Evolutionary conservation across 2,329 filamentous ascomycete species (phyloP), one percentile per base, ranked within the genome.

Genomic region (Paraphoma sp.): DNA sequence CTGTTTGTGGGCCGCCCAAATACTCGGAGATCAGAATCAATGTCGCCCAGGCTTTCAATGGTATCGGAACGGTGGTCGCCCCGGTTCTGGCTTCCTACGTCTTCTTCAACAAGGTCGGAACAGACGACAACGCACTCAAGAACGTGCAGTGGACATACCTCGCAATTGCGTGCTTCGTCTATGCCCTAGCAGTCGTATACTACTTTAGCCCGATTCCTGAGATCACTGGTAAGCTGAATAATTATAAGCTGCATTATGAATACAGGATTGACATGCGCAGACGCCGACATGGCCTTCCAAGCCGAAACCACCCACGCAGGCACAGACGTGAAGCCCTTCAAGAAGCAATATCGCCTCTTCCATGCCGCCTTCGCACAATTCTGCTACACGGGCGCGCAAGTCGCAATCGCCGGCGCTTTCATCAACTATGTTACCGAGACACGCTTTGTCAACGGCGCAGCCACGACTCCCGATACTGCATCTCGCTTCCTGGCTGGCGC

Each of bases 281-380:
- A 73, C 48, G 69, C 70, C 47, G 86, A 88, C 67, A 88, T 88
- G 84, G 79, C 79, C 5, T 78, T 82, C 33, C 82, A 86, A 65
- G 83, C 73, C 11, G 64, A 70, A 42, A 66, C 64, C 23, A 72
- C 74, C 14, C 68, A 76, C 43, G 73, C 69, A 11, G 71, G 69
- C 2, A 71, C 73, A 5, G 72, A 82, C 50, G 71, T 79, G 28
- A 80, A 83, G 52, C 84, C 85, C 0, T 81, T 89, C 64, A 69
- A 71, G 51, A 86, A 84, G 62, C 86, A 89, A 71, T 92, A 89
- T 74, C 86, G 86, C 23, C 81, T 93, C 2, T 92, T 93, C 81
- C 89, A 92, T 67, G 91, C 89, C 11, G 85, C 89, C 0, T 85
- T 88, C 64, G 88, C 89, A 0, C 90, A 94, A 64, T 93, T 93